A percentile compares a stretch with the other conserved stretches of the same genome.
These are phyloP conservation scores for Diaporthe destruens DNA, from an alignment of 2,329 filamentous ascomycete genomes.

Conservation along the genomic window DNA sequence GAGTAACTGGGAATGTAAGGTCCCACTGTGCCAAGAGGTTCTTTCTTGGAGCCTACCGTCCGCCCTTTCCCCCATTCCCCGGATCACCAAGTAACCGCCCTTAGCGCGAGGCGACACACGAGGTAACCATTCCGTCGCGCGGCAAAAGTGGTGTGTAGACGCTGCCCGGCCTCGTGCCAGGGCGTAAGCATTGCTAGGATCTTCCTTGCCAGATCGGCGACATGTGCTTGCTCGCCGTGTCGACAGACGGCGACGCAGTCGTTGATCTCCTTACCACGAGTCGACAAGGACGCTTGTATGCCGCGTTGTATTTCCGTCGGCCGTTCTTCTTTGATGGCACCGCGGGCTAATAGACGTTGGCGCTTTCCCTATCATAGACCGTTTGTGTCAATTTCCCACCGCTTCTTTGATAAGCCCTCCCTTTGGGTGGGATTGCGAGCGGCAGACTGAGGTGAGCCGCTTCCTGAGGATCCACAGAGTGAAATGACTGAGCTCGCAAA, in stretches of 20 bases:
- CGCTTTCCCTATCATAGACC: background rate
- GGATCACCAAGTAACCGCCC: slow-evolving; percentile 21
- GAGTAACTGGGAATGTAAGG: background rate
- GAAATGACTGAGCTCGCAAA: background rate
- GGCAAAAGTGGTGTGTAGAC: background rate
- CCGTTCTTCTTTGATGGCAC: background rate
- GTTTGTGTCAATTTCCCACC: background rate
- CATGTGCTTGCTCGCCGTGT: background rate
- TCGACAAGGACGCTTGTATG: slow-evolving; percentile 1
- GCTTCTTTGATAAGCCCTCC: background rate
- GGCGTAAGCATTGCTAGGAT: background rate
- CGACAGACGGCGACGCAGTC: background rate
- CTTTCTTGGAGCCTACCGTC: slow-evolving; percentile 3
- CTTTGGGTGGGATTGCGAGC: too few relatives aligned
- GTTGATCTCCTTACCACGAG: background rate
- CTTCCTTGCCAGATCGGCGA: slow-evolving; percentile 10
- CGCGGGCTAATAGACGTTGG: slow-evolving; percentile 4
- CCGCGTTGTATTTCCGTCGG: slow-evolving; percentile 18
- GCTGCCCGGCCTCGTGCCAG: background rate
- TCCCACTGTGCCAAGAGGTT: slow-evolving; percentile 20
- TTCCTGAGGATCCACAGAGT: background rate
- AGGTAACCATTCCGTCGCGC: background rate
- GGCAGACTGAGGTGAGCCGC: background rate
- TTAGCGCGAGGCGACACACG: background rate
- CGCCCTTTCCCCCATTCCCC: background rate